Evolutionary conservation across 2,329 filamentous ascomycete genomes (phyloP).

Genomic region (Zasmidium cellare): DNA sequence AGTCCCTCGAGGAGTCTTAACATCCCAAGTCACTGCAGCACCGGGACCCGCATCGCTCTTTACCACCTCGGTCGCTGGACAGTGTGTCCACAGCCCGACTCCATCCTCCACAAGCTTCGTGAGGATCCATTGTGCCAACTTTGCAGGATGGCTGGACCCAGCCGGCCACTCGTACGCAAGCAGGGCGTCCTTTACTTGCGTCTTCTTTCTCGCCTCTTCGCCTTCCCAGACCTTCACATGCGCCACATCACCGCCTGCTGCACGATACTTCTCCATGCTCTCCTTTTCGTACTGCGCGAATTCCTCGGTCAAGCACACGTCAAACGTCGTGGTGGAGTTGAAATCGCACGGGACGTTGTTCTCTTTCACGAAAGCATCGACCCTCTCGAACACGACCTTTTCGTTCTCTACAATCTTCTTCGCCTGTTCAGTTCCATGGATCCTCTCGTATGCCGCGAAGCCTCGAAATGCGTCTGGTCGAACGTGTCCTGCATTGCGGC

Average conservation of each 20-base stretch:
- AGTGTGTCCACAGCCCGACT: conserved; percentile 45
- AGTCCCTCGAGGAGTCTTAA: conserved; percentile 38
- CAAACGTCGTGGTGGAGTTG: conserved; percentile 48
- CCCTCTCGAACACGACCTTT: conserved; percentile 40
- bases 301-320: conserved; percentile 50
- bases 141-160: conserved; percentile 51
- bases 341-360: conserved; percentile 50
- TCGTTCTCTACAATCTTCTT: conserved; percentile 50
- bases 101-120: conserved; percentile 40
- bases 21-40: conserved; percentile 29
- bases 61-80: conserved; percentile 36
- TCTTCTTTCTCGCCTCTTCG: conserved; percentile 40
- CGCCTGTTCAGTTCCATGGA: conserved; percentile 47
- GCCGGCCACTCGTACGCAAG: conserved; percentile 55
- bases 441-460: conserved; percentile 44
- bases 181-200: conserved; percentile 40
- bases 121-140: conserved; percentile 52
- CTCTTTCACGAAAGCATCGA: conserved; percentile 44
- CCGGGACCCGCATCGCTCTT: conserved; percentile 16
- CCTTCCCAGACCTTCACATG: conserved; percentile 44
- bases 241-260: conserved; percentile 47
- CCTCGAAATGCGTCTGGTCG: conserved; percentile 51
- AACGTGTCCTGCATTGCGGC: conserved; percentile 48
- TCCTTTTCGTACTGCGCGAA: conserved; percentile 48
- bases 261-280: conserved; percentile 40